phyloP scores from a whole-genome alignment of 495 filamentous ascomycete genomes.

The Massariosphaeria phaeospora region DNA sequence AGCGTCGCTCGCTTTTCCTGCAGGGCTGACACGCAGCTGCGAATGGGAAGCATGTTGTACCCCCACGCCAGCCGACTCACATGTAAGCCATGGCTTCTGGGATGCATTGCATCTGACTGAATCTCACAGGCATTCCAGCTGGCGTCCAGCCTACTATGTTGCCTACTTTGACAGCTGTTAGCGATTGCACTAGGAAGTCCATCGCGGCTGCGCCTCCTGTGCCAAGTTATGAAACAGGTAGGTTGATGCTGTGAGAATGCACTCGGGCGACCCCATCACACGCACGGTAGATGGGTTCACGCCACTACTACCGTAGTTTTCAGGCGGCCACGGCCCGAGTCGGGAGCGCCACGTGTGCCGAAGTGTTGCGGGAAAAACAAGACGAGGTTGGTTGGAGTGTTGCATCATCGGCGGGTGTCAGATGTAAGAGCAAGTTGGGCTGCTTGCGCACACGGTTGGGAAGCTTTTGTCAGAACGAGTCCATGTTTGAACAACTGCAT shows the following conservation, averaged over 20 bases:
- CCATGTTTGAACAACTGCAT: too few relatives aligned
- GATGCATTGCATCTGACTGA: neutral
- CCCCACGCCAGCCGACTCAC: conserved; percentile 16
- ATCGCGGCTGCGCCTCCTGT: conserved; percentile 10
- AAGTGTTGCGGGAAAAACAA: too few relatives aligned
- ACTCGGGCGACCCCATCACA: neutral
- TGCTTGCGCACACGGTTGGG: too few relatives aligned
- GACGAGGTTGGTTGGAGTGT: too few relatives aligned
- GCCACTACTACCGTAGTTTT: too few relatives aligned
- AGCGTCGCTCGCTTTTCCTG: neutral
- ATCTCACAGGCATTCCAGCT: neutral
- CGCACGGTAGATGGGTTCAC: neutral
- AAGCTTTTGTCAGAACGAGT: too few relatives aligned
- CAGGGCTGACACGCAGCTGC: conserved; percentile 5
- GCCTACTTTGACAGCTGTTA: conserved; percentile 6
- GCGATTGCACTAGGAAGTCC: neutral
- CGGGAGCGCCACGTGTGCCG: too few relatives aligned
- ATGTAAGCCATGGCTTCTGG: neutral
- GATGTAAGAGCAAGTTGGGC: too few relatives aligned
- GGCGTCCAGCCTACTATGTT: neutral
- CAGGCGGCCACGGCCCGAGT: too few relatives aligned
- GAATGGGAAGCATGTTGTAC: neutral
- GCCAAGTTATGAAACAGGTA: conserved; percentile 18
- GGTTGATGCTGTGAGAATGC: conserved; percentile 11
- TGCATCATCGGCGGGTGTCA: too few relatives aligned